phyloP scores from a whole-genome alignment of 257 asterid species.

The Anisodus acutangulus region DNA sequence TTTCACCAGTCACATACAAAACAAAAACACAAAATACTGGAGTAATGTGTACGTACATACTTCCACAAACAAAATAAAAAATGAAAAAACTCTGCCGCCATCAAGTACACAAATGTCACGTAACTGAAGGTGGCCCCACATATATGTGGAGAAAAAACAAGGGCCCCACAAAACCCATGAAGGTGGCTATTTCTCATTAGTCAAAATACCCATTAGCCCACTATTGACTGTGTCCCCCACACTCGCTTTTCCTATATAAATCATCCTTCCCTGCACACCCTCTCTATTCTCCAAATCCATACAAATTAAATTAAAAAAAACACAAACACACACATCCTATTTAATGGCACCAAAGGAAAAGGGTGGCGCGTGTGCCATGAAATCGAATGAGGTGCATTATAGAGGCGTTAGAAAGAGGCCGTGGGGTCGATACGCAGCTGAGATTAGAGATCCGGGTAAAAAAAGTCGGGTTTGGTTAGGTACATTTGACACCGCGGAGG shows the following conservation, averaged over 20 bases:
- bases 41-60: not conserved
- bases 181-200: conserved; percentile 30
- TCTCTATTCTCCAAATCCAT: not conserved
- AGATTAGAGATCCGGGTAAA: conserved; percentile 64
- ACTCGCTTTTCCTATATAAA: conserved; percentile 25
- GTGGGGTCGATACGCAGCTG: conserved; percentile 70
- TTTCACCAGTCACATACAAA: not conserved
- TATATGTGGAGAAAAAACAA: not conserved
- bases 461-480: conserved; percentile 69
- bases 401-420: conserved; percentile 71
- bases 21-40: not conserved
- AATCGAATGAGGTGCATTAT: conserved; percentile 35
- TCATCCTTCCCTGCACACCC: not conserved
- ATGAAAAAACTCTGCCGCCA: not conserved
- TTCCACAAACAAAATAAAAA: not conserved
- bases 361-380: not conserved
- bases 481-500: conserved; percentile 68
- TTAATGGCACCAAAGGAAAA: conserved; percentile 30
- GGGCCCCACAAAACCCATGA: conserved; percentile 18
- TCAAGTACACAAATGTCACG: conserved; percentile 12
- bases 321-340: not conserved
- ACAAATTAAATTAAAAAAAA: not conserved
- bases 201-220: conserved; percentile 1
- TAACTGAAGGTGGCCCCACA: conserved; percentile 10
- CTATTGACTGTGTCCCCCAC: conserved; percentile 15